Evolutionary conservation across 495 filamentous ascomycete genomes (phyloP), one percentile per base, ranked within the genome.

Genomic region (Neurospora sp.): DNA sequence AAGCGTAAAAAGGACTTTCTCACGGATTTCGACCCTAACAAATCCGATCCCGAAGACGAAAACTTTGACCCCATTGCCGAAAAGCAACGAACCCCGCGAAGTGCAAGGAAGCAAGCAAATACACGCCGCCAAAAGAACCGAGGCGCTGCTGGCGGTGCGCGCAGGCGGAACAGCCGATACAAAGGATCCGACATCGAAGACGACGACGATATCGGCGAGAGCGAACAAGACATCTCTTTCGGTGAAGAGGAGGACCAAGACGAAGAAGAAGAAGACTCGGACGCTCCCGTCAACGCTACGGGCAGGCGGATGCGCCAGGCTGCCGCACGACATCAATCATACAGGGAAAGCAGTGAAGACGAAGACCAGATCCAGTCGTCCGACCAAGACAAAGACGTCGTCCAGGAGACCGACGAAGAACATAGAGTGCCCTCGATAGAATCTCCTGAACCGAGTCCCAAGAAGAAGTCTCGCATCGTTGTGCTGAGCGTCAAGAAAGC

Each of bases 11-110:
- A 80, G 44, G 81, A 82, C 68, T 74, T 81, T 16, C 80, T 91
- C 73, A 90, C 93, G 71, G 88, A 87, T 74, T 88, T 95, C 75
- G 93, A 93, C 80, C 90, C 90, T 31, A 94, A 89, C 83, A 92
- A 92, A 78, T 96, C 93, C 61, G 94, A 97, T 76, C 88, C 93
- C 0, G 89, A 93, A 61, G 94, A 97, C 75, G 90, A 91, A 61
- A 93, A 93, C 79, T 97, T 92, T 80, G 86, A 87, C 61, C 85
- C 85, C 39, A 75, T 76, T 11, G 74, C 76, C 68, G 85, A 85
- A 74, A 83, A 83, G 74, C 77, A 81, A 12, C 80, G 82, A 8
- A 35, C 80, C 9, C 74, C 80, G 5, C 78, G 78, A 61, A 61
- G 79, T 12, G 85, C 81, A 61, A 79, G 77, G 31, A 79, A 80